Percentiles rank a stretch among this genome's conserved stretches.
Conservation (phyloP, 441 rosid species). For the Syzygium syzygioides region DNA sequence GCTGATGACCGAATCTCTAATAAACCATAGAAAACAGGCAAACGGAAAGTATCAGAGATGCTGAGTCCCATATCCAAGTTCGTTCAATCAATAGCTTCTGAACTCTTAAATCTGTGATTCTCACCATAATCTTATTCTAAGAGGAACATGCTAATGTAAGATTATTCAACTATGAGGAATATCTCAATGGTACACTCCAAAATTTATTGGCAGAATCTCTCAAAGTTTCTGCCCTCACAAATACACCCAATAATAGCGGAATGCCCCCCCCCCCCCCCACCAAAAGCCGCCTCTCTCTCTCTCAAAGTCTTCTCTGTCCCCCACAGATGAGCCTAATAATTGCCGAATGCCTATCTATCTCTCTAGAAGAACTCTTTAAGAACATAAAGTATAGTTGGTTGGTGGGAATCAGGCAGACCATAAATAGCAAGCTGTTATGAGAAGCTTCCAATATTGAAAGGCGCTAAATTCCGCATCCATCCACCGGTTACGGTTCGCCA, state of each 20-base stretch:
- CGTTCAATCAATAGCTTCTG: not conserved
- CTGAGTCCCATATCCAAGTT: not conserved
- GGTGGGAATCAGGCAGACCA: not conserved
- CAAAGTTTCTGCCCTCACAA: not conserved
- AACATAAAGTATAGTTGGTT: not conserved
- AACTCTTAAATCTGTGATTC: not conserved
- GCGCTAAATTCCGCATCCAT: not conserved
- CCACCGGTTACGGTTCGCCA: not conserved
- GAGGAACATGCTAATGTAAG: not conserved
- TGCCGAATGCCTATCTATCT: not conserved
- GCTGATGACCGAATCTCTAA: not conserved
- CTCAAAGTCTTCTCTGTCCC: not conserved
- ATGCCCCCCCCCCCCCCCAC: not conserved
- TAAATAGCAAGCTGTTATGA: not conserved
- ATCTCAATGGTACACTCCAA: not conserved
- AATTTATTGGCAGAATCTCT: not conserved
- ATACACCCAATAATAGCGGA: not conserved
- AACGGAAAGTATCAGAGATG: not conserved
- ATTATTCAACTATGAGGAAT: not conserved
- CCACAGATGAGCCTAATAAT: not conserved
- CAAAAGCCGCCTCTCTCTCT: not conserved
- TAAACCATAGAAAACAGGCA: not conserved
- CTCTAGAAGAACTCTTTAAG: not conserved
- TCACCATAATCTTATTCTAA: not conserved
- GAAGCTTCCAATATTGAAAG: not conserved